Percentiles rank a stretch among this genome's conserved stretches.
These are phyloP conservation scores for Talaromyces amestolkiae DNA, from an alignment of 2,329 filamentous ascomycete species.

Conservation along the genomic window DNA sequence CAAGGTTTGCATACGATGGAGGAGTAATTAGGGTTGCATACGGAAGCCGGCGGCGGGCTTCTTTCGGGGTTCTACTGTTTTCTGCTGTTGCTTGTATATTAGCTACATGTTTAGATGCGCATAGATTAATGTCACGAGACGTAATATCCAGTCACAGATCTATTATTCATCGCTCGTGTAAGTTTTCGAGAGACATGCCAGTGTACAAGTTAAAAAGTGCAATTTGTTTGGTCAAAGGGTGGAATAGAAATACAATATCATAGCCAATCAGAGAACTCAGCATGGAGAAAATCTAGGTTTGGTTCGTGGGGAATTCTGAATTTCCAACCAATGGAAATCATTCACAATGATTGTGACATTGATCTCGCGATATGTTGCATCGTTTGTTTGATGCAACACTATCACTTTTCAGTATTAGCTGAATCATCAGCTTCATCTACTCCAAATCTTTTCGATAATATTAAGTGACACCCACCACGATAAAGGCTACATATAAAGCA, in stretches of 20 bases:
- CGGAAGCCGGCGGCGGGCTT: not conserved
- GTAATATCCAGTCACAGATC: not conserved
- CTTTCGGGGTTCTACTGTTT: not conserved
- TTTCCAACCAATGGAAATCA: not conserved
- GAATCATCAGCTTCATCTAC: not conserved
- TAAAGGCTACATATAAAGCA: not conserved
- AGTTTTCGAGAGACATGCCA: not conserved
- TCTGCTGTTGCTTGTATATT: not conserved
- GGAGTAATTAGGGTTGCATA: constrained; percentile 2
- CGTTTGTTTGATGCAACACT: not conserved
- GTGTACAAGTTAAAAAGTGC: not conserved
- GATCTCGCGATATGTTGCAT: not conserved
- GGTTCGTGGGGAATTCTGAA: not conserved
- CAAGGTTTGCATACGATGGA: not conserved
- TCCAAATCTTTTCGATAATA: not conserved
- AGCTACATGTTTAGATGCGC: not conserved
- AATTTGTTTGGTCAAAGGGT: not conserved
- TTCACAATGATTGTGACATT: not conserved
- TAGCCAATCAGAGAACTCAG: not conserved
- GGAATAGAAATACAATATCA: not conserved
- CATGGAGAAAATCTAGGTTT: not conserved
- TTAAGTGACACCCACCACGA: not conserved
- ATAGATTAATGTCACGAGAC: not conserved
- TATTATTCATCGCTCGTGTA: not conserved
- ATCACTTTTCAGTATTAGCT: not conserved